Percentiles rank a stretch among this genome's conserved stretches.
Evolutionary conservation across 352 stramenopile species (phyloP).

Genomic region (Peronospora destructor): DNA sequence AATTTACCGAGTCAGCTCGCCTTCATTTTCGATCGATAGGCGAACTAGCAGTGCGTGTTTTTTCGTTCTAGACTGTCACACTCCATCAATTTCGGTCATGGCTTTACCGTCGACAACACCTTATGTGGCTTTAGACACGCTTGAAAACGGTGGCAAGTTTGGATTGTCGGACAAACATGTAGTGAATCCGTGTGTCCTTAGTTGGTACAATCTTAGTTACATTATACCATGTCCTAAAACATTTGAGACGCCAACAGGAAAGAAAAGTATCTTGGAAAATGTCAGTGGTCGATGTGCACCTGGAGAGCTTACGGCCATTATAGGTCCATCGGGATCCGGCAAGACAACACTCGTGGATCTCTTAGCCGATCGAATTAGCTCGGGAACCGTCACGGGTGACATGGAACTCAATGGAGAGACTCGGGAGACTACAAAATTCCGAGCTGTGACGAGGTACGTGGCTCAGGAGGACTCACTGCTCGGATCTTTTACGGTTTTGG

Average conservation of each 20-base stretch:
- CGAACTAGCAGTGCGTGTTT: no score
- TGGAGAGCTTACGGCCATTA: conserved; percentile 54
- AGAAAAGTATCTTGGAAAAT: conserved; percentile 43
- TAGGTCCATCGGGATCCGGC: conserved; percentile 51
- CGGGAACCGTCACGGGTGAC: conserved; percentile 31
- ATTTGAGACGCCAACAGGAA: conserved; percentile 3
- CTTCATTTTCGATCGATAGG: no score
- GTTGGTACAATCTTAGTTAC: conserved; percentile 15
- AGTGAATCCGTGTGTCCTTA: conserved; percentile 11
- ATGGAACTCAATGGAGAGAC: conserved; percentile 49
- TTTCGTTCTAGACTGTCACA: no score
- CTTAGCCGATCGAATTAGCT: conserved; percentile 50
- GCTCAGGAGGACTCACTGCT: conserved; percentile 58
- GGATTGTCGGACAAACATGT: no score
- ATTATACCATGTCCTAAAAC: neutral
- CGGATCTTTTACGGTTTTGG: conserved; percentile 55
- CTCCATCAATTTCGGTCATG: no score
- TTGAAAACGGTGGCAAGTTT: no score
- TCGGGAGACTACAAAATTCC: conserved; percentile 34
- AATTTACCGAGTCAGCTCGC: no score
- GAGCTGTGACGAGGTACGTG: conserved; percentile 51
- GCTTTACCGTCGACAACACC: no score
- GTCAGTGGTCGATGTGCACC: conserved; percentile 47
- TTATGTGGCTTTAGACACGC: no score
- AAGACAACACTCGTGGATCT: conserved; percentile 66